Evolutionary conservation across 148 eudicot genomes (phyloP).

Genomic region (Nepenthes mirabilis): DNA sequence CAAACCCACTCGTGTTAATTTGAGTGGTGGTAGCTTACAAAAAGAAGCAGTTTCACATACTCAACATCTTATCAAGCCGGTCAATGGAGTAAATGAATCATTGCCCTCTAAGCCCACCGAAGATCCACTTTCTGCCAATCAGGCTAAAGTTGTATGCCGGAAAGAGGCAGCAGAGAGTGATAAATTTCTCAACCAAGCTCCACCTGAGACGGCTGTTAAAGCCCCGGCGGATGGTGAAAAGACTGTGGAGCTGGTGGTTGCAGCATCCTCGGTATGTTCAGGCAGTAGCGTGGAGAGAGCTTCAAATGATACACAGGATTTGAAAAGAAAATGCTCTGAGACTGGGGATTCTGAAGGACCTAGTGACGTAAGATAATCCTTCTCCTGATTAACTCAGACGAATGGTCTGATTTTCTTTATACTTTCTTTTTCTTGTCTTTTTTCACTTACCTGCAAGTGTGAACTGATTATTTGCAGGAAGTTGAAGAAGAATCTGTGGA

Average conservation of each 20-base stretch:
- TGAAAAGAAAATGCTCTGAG: conserved; percentile 61
- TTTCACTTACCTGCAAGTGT: background rate
- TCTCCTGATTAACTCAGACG: conserved; percentile 1
- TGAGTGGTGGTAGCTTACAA: conserved; percentile 12
- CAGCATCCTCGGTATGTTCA: conserved; percentile 76
- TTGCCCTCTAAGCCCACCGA: background rate
- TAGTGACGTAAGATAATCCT: conserved; percentile 50
- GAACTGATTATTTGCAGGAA: conserved; percentile 37
- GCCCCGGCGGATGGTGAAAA: conserved; percentile 24
- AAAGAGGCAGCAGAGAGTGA: conserved; percentile 15
- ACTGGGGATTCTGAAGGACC: conserved; percentile 67
- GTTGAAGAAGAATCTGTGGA: conserved; percentile 78
- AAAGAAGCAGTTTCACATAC: conserved; percentile 20
- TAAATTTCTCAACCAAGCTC: conserved; percentile 12
- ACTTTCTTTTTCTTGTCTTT: conserved; percentile 5
- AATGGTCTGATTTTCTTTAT: background rate
- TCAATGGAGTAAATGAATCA: conserved; percentile 9
- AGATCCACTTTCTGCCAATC: conserved; percentile 15
- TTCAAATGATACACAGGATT: conserved; percentile 40
- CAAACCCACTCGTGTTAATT: conserved; percentile 16
- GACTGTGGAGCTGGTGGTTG: conserved; percentile 38
- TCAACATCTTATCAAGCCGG: conserved; percentile 14
- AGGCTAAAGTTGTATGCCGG: conserved; percentile 10
- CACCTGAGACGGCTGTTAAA: conserved; percentile 14
- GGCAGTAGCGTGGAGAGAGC: conserved; percentile 69